These are phyloP conservation scores for Citrus sp. DNA, from an alignment of 345 rosid species.

Conservation along the genomic window DNA sequence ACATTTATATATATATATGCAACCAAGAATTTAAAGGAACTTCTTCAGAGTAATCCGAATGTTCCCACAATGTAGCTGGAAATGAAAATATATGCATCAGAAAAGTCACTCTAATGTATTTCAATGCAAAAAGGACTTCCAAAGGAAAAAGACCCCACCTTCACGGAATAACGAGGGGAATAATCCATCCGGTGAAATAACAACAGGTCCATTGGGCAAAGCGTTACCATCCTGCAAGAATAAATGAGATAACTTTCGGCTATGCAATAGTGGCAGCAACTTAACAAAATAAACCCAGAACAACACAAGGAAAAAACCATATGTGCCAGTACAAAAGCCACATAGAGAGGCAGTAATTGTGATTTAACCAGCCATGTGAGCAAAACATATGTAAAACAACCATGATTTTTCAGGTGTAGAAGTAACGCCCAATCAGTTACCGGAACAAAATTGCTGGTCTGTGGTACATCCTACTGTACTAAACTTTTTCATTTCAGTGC, in stretches of 20 bases:
- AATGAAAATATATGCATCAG: not conserved
- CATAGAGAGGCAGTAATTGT: not conserved
- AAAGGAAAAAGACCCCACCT: slow-evolving; percentile 37
- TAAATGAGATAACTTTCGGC: slow-evolving; percentile 6
- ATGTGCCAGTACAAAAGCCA: not conserved
- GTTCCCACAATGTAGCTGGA: not conserved
- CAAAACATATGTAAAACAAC: not conserved
- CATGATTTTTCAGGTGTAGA: not conserved
- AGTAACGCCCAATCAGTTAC: not conserved
- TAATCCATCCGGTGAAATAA: slow-evolving; percentile 88
- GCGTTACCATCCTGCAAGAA: slow-evolving; percentile 78
- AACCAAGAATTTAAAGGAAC: not conserved
- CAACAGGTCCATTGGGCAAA: slow-evolving; percentile 84
- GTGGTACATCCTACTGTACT: not conserved
- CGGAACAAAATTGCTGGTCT: not conserved
- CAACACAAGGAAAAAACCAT: not conserved
- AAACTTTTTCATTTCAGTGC: not conserved
- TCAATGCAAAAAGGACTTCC: not conserved
- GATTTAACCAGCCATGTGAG: not conserved
- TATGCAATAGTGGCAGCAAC: not conserved
- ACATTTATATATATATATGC: not conserved
- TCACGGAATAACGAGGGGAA: slow-evolving; percentile 90
- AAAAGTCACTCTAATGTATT: not conserved
- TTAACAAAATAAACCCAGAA: not conserved
- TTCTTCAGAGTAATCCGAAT: not conserved